A percentile compares a stretch with the other conserved stretches of the same genome.
phyloP scores from a whole-genome alignment of 169 alveolate species.

The Plasmodium vivax region DNA sequence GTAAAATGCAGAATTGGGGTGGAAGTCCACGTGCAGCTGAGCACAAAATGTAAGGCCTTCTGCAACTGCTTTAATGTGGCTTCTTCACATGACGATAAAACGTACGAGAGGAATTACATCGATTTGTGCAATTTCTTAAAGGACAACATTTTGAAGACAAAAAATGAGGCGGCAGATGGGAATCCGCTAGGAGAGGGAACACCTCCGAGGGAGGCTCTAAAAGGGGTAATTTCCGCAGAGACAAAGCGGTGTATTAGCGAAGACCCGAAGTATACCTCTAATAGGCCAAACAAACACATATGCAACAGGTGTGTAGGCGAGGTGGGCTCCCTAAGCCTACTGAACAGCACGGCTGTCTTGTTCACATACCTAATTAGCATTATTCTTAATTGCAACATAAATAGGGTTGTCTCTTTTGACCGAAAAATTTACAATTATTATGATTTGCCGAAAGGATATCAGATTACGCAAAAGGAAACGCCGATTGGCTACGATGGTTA shows the following conservation, averaged over 20 bases:
- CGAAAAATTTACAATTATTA: slow-evolving; percentile 83
- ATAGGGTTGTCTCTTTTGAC: slow-evolving; percentile 73
- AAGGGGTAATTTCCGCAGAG: neutral
- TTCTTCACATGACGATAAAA: slow-evolving; percentile 53
- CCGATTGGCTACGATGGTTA: slow-evolving; percentile 83
- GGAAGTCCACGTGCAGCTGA: slow-evolving; percentile 83
- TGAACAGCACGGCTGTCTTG: slow-evolving; percentile 79
- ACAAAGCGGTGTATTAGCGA: neutral
- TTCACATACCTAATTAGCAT: slow-evolving; percentile 77
- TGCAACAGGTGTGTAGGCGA: slow-evolving; percentile 85
- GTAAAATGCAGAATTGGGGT: slow-evolving; percentile 77
- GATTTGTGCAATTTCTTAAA: slow-evolving; percentile 40
- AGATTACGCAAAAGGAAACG: slow-evolving; percentile 79
- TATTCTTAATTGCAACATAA: slow-evolving; percentile 75
- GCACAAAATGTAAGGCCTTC: slow-evolving; percentile 79
- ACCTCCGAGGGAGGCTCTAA: neutral
- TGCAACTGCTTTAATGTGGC: slow-evolving; percentile 78
- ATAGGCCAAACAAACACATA: slow-evolving; percentile 72
- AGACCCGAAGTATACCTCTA: neutral
- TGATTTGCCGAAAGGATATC: slow-evolving; percentile 87
- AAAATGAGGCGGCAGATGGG: neutral
- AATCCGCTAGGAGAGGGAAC: neutral
- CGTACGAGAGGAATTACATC: slow-evolving; percentile 42
- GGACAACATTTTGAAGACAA: slow-evolving; percentile 32
- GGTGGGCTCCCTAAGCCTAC: slow-evolving; percentile 78